Evolutionary conservation across 2,329 filamentous ascomycete species (phyloP), one percentile per base, ranked within the genome.

Genomic region (Aspergillus novoparasiticus): DNA sequence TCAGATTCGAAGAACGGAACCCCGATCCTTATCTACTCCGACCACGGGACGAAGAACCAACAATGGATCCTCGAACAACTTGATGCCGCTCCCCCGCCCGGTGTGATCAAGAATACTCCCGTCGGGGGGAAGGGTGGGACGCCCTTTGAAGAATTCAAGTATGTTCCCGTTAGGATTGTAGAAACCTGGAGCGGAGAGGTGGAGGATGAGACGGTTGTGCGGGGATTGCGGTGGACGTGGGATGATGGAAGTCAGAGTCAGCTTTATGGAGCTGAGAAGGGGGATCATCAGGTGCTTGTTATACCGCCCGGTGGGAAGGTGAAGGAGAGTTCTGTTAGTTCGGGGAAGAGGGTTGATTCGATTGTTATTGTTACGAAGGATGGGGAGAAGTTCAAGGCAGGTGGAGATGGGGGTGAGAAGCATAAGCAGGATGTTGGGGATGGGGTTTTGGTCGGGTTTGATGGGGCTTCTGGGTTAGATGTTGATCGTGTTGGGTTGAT

Each of bases 381-480:
- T 36, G 51, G 51, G 9, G 16, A 54, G 19, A 36, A 39, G n/a
- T 54, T 54, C n/a, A 36, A 36, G 32, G 51, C 32, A 5, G 51
- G 51, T 21, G 51, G 51, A 1, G 19, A 54, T 36, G 51, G 30
- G 4, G 51, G 51, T 19, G 9, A 54, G 10, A n/a, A 36, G 51
- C 51, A 54, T 12, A 54, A 54, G 32, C 51, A 54, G n/a, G 51
- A 54, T 54, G n/a, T 54, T 23, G 51, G 51, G 4, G 32, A 12
- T 14, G 51, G 51, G n/a, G 21, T 36, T 14, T 23, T 54, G 51
- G 30, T 54, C 6, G 51, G 51, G 1, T 54, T 54, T 26, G 9
- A 21, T 14, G 51, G 51, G 1, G 51, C 19, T 14, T 54, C 51
- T 2, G 51, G 51, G 26, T 36, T 54, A 32, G 51, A 54, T 39